Base-by-base conservation (phyloP, 805 yeast species). In the Metschnikowia henanensis region DNA sequence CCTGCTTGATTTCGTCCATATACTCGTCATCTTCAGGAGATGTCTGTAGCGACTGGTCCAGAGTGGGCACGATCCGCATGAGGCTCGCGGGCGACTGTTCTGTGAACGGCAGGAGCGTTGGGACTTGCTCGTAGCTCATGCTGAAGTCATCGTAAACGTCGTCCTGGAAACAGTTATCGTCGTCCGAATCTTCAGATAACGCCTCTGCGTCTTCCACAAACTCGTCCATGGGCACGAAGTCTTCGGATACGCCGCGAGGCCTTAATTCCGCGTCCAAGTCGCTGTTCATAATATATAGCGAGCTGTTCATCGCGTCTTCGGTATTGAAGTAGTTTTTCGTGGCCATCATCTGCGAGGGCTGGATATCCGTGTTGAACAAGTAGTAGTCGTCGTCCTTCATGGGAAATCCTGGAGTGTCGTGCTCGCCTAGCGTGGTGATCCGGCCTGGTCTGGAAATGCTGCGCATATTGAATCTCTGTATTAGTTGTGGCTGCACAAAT, bases 131-230 rank as follows among this genome's bases (percentile, higher is more conserved):
- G 44, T 41, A 35, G 29, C 37, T 36, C 33, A 35, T 38, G 28
- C 61, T 63, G 18, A 25, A 39, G 25, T 33, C 34, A 29, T 12
- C 41, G 18, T 15, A 29, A 43, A 60, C 69, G 49, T 64, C 60
- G 16, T 65, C 71, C 39, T 62, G 65, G 50, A 65, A 66, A 49
- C 68, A 66, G 46, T 65, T 58, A 44, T 68, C 67, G 42, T 68
- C 69, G 22, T 65, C 70, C 16, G 66, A 70, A 45, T 64, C 68
- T 30, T 69, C 71, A 28, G 67, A 67, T 34, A 70, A 50, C 33
- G 69, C 71, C 41, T 71, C 75, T 32, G 72, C 73, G 36, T 69
- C 69, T 43, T 72, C 76, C 5, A 66, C 70, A 40, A 68, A 69
- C 33, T 59, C 61, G 41, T 60, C 65, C 43, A 57, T 46, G 35